phyloP scores from a whole-genome alignment of 2,329 filamentous ascomycete genomes.

The Parafenestella ontariensis region DNA sequence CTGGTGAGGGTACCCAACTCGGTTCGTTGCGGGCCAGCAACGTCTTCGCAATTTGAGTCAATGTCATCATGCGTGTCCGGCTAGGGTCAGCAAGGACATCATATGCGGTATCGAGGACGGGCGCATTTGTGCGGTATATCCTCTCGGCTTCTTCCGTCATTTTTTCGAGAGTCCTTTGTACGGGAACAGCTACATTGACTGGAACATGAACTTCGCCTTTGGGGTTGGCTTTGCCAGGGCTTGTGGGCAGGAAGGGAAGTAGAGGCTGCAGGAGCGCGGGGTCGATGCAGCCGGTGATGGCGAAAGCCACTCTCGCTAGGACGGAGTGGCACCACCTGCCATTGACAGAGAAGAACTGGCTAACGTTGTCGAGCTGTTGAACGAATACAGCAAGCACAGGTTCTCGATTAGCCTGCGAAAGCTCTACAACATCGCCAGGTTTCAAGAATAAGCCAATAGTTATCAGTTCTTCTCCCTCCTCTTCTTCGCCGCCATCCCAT shows the following conservation, averaged over 20 bases:
- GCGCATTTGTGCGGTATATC: constrained; percentile 56
- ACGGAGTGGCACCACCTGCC: constrained; percentile 56
- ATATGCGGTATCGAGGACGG: constrained; percentile 59
- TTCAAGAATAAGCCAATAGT: constrained; percentile 48
- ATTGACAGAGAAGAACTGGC: constrained; percentile 59
- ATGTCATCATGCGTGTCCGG: constrained; percentile 55
- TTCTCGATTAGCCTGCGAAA: constrained; percentile 45
- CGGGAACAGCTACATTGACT: constrained; percentile 52
- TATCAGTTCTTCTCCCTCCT: constrained; percentile 40
- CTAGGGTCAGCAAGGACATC: constrained; percentile 52
- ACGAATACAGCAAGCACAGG: constrained; percentile 60
- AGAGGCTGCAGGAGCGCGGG: constrained; percentile 55
- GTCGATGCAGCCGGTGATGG: constrained; percentile 58
- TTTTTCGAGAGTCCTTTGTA: constrained; percentile 52
- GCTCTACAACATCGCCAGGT: constrained; percentile 59
- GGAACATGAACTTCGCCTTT: constrained; percentile 53
- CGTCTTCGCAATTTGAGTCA: constrained; percentile 55
- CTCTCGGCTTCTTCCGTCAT: constrained; percentile 56
- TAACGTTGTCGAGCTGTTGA: constrained; percentile 48
- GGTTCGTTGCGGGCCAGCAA: constrained; percentile 43
- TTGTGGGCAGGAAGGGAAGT: constrained; percentile 59
- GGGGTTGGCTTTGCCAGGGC: constrained; percentile 28
- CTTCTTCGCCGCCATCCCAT: constrained; percentile 23
- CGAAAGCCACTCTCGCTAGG: constrained; percentile 54
- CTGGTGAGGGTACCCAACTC: constrained; percentile 43